Base-by-base conservation (phyloP, 306 rosid genomes). In the Styphnolobium japonicum region DNA sequence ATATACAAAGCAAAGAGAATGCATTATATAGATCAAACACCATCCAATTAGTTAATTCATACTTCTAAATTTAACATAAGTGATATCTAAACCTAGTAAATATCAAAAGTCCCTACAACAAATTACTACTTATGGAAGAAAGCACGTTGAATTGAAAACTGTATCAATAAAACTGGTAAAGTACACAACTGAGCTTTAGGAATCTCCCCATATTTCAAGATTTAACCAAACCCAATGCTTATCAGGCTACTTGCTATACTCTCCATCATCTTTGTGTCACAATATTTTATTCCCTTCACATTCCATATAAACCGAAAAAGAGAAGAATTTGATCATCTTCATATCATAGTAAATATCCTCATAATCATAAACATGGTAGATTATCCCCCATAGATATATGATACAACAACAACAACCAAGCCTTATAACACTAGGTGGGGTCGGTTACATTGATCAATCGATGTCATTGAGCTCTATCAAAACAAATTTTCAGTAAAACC, bases 51-150 rank as follows among this genome's bases (percentile, higher is more conserved):
- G 43, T 71, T 39, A 51, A 66, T 61, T 46, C 19, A 55, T 65
- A n/a, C 58, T 19, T 19, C 39, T 42, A 55, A 72, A 42, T 81
- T 16, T 52, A 53, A 62, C 36, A 39, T 18, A 42, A 74, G 60
- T 21, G 23, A 70, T 39, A 49, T 29, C 51, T 61, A 27, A 39
- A 49, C 80, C 51, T 14, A 10, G 49, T 29, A 11, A 70, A 56
- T 70, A 9, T 27, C 27, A 61, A 69, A 75, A 45, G 12, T 81
- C 11, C 45, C 71, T 55, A 25, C 64, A 62, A 62, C 21, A 81
- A 75, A 81, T 34, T 57, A 67, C n/a, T 1, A 46, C 40, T 57
- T 57, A 21, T 46, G 12, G 67, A 58, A 49, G 51, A 76, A 57
- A 67, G 48, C 42, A 67, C 55, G n/a, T 10, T 15, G 45, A 75